Conservation (phyloP, 805 yeast genomes). For the Candida xiaguanensis region DNA sequence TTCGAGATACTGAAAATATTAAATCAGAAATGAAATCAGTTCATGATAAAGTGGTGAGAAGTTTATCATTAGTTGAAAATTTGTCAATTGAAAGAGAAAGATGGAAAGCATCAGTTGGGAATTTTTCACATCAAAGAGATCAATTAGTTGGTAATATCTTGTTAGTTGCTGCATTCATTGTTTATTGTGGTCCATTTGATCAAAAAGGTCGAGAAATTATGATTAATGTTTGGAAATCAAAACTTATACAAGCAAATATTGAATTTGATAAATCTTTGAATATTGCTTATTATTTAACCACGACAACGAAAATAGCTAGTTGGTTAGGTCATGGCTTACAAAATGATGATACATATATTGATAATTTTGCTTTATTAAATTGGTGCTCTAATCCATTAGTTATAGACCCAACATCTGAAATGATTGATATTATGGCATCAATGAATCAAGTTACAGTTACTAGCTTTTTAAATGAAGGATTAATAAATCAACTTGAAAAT, state of each 20-base stretch:
- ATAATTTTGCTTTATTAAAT: conserved; percentile 57
- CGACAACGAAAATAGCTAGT: conserved; percentile 34
- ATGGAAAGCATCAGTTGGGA: conserved; percentile 63
- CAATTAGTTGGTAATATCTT: conserved; percentile 62
- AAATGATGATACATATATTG: conserved; percentile 57
- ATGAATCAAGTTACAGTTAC: conserved; percentile 42
- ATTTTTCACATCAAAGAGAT: conserved; percentile 44
- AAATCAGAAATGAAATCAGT: conserved; percentile 68
- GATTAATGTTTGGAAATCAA: conserved; percentile 29
- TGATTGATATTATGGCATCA: conserved; percentile 36
- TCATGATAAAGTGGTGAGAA: conserved; percentile 56
- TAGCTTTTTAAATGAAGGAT: conserved; percentile 69
- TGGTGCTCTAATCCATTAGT: conserved; percentile 48
- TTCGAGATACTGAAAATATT: conserved; percentile 73
- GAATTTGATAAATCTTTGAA: conserved; percentile 28
- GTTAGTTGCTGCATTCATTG: conserved; percentile 56
- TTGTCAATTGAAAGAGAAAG: conserved; percentile 65
- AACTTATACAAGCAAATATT: conserved; percentile 35
- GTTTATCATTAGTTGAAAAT: conserved; percentile 58
- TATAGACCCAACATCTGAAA: conserved; percentile 65
- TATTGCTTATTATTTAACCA: conserved; percentile 34
- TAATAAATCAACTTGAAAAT: conserved; percentile 67
- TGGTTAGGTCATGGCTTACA: conserved; percentile 58
- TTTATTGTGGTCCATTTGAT: conserved; percentile 59
- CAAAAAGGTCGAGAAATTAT: conserved; percentile 42